These are phyloP conservation scores for Punica granatum DNA, from an alignment of 345 rosid genomes.

Conservation along the genomic window DNA sequence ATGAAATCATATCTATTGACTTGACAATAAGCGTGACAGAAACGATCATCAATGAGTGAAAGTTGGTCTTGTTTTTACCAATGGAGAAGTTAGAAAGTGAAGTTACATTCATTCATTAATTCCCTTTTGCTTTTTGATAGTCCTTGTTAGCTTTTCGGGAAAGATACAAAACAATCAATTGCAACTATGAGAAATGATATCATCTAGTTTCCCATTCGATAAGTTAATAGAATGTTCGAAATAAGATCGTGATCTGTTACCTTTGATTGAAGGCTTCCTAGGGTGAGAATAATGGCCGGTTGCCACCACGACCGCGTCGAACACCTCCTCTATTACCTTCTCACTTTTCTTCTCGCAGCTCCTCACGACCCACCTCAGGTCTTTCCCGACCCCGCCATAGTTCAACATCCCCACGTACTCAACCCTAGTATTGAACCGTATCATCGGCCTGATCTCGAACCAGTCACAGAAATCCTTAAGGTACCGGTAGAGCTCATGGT, in stretches of 20 bases:
- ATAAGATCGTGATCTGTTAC: conserved; percentile 17
- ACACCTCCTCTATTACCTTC: conserved; percentile 55
- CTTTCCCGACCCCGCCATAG: conserved; percentile 31
- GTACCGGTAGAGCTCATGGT: conserved; percentile 69
- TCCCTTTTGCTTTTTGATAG: background rate
- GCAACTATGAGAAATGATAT: no score
- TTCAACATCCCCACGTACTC: conserved; percentile 65
- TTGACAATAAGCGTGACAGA: conserved; percentile 3
- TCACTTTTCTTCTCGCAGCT: conserved; percentile 31
- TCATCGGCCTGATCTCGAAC: conserved; percentile 64
- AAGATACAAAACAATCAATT: no score
- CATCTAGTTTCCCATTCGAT: no score
- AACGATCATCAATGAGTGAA: background rate
- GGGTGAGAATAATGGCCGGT: conserved; percentile 87
- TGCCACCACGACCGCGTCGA: conserved; percentile 91
- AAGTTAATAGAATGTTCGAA: background rate
- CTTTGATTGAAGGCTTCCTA: conserved; percentile 69
- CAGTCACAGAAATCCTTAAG: conserved; percentile 60
- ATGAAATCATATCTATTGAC: background rate
- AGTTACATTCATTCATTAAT: no score
- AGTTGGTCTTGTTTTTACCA: background rate
- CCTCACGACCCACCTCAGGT: conserved; percentile 65
- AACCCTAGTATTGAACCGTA: conserved; percentile 71
- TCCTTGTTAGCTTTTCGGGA: background rate
- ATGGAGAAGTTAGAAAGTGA: no score